A percentile compares a stretch with the other conserved stretches of the same genome.
These are phyloP conservation scores for Blastocystis sp. DNA, from an alignment of 352 stramenopile genomes.

Conservation along the genomic window DNA sequence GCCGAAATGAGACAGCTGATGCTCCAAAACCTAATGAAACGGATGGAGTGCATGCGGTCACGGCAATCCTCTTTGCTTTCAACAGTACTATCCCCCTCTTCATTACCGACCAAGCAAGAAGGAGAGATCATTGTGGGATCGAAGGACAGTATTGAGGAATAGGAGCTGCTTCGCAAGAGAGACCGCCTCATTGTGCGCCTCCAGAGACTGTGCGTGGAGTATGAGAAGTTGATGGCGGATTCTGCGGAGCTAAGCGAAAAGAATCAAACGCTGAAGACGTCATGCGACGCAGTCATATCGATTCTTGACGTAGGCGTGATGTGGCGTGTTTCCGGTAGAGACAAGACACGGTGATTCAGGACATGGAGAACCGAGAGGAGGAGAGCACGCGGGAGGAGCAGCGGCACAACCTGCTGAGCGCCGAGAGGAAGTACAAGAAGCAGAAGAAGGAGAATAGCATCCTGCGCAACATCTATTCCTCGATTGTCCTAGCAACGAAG, in stretches of 20 bases:
- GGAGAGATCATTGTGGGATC: slow-evolving; percentile 10
- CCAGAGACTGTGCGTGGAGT: slow-evolving; percentile 19
- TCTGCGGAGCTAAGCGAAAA: background rate
- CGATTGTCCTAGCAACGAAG: slow-evolving; percentile 18
- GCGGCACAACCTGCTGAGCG: background rate
- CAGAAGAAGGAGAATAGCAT: slow-evolving; percentile 16
- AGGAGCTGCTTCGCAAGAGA: background rate
- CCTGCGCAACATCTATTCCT: slow-evolving; percentile 53
- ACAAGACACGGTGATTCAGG: slow-evolving; percentile 27
- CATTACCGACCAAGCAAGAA: slow-evolving; percentile 9
- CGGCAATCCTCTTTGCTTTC: background rate
- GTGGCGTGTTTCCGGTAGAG: background rate
- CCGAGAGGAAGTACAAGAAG: slow-evolving; percentile 34
- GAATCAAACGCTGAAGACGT: background rate
- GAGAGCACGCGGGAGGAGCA: background rate
- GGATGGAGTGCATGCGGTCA: background rate
- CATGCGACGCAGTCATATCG: background rate
- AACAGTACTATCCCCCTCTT: background rate
- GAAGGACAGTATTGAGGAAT: background rate
- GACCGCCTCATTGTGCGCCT: slow-evolving; percentile 7
- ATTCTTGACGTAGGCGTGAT: background rate
- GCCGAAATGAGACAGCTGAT: slow-evolving; percentile 18
- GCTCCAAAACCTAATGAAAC: background rate
- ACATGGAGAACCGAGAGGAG: slow-evolving; percentile 19
- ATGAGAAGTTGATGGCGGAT: slow-evolving; percentile 12